phyloP scores from a whole-genome alignment of 495 filamentous ascomycete genomes.

The Daldinia childiae region DNA sequence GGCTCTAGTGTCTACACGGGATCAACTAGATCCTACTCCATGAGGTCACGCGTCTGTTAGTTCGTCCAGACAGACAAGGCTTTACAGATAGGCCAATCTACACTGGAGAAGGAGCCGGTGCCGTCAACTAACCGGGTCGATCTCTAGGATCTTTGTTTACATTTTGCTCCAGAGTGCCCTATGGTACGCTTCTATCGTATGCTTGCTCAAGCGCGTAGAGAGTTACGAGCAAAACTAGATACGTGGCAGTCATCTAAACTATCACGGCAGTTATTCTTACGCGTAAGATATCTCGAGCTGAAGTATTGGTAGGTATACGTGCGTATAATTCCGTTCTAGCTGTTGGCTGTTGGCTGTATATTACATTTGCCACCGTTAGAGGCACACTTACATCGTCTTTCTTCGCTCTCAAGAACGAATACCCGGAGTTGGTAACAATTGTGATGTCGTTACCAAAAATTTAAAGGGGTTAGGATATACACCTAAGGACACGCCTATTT shows the following conservation, averaged over 20 bases:
- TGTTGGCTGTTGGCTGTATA: not conserved
- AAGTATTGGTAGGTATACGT: constrained; percentile 20
- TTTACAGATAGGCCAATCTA: constrained; percentile 9
- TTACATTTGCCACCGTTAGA: not conserved
- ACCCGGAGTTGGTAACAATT: not conserved
- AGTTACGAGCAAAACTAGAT: constrained; percentile 23
- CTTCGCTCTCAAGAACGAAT: not conserved
- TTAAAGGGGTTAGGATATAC: constrained; percentile 2
- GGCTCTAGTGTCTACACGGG: not conserved
- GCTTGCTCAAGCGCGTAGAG: constrained; percentile 24
- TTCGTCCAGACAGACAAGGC: not conserved
- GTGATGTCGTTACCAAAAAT: not conserved
- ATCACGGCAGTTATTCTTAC: constrained; percentile 26
- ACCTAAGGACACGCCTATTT: constrained; percentile 12
- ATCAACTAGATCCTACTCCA: constrained; percentile 12
- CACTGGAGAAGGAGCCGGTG: constrained; percentile 5
- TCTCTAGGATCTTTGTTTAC: not conserved
- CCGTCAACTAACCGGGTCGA: constrained; percentile 1
- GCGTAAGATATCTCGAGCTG: constrained; percentile 3
- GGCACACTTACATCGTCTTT: constrained; percentile 5
- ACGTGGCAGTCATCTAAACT: constrained; percentile 19
- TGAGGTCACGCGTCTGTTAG: constrained; percentile 5
- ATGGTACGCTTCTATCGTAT: constrained; percentile 11
- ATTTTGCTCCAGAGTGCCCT: not conserved
- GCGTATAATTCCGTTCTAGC: constrained; percentile 10